Evolutionary conservation across 139 green algal species (phyloP).

Genomic region (Mychonastes homosphaera): DNA sequence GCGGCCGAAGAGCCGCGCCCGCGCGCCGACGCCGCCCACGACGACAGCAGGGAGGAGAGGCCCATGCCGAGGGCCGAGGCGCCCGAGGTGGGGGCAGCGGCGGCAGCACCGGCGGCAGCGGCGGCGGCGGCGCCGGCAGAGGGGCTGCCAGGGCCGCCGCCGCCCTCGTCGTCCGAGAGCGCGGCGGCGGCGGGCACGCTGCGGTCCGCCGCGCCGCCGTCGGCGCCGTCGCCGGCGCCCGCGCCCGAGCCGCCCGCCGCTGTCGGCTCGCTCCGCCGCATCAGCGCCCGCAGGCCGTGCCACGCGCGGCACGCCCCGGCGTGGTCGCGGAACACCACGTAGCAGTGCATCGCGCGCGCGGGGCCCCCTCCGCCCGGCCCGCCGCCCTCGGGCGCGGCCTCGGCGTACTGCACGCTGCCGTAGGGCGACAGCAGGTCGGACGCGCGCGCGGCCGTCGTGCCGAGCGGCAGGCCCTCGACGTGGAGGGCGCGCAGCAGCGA

Average conservation of each 20-base stretch:
- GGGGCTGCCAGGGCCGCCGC: no score
- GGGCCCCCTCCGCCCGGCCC: background rate
- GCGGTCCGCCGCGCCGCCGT: no score
- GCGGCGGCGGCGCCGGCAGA: no score
- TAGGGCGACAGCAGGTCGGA: slow-evolving; percentile 17
- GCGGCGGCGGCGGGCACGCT: no score
- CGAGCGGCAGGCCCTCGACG: slow-evolving; percentile 14
- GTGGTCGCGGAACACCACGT: slow-evolving; percentile 22
- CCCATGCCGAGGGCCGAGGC: no score
- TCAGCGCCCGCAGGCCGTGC: slow-evolving; percentile 10
- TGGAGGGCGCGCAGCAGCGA: slow-evolving; percentile 12
- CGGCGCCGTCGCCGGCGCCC: background rate
- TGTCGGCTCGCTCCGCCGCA: background rate
- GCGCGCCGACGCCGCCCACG: no score
- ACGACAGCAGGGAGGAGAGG: no score
- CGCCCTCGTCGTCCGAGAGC: no score
- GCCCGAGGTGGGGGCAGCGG: no score
- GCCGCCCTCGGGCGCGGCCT: slow-evolving; percentile 16
- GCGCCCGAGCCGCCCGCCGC: background rate
- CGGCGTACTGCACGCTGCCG: slow-evolving; percentile 20
- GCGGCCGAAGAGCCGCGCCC: no score
- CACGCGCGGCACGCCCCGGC: slow-evolving; percentile 13
- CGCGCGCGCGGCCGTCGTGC: slow-evolving; percentile 14
- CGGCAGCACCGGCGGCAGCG: no score
- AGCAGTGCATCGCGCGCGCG: slow-evolving; percentile 19